Percentiles rank a stretch among this genome's conserved stretches.
Evolutionary conservation across 192 early-diverging fungal species (phyloP).

Genomic region (Linnemannia schmuckeri): DNA sequence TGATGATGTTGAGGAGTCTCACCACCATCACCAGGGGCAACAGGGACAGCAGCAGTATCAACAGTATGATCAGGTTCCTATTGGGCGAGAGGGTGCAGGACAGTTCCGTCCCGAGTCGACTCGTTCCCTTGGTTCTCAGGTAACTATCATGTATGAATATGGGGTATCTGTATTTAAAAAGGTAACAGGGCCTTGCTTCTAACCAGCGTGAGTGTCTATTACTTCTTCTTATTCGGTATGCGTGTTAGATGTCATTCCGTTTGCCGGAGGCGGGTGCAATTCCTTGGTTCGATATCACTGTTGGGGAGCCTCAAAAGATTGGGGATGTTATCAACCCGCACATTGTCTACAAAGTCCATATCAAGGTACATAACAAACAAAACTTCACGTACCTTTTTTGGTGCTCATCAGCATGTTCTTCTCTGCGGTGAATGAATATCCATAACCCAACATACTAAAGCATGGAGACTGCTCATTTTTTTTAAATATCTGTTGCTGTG

Average conservation of each 20-base stretch:
- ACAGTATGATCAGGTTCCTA: not conserved
- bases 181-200: not conserved
- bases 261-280: constrained; percentile 58
- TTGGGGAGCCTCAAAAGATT: constrained; percentile 92
- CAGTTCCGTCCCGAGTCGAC: constrained; percentile 50
- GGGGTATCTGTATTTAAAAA: not conserved
- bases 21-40: not conserved
- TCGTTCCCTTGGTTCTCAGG: constrained; percentile 46
- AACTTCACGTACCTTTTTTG: not conserved
- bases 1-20: constrained; percentile 40
- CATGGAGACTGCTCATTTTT: not conserved
- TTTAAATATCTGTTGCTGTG: not conserved
- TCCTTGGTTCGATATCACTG: constrained; percentile 74
- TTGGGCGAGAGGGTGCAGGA: not conserved
- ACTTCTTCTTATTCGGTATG: not conserved
- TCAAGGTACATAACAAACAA: constrained; percentile 64
- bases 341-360: constrained; percentile 89
- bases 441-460: not conserved
- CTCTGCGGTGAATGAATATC: not conserved
- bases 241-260: constrained; percentile 49
- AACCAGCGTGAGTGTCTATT: not conserved
- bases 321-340: constrained; percentile 89
- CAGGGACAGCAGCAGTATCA: not conserved
- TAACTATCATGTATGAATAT: not conserved
- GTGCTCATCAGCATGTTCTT: not conserved